These are phyloP conservation scores for Fusarium pseudograminearum DNA, from an alignment of 2,329 filamentous ascomycete species.

Conservation along the genomic window DNA sequence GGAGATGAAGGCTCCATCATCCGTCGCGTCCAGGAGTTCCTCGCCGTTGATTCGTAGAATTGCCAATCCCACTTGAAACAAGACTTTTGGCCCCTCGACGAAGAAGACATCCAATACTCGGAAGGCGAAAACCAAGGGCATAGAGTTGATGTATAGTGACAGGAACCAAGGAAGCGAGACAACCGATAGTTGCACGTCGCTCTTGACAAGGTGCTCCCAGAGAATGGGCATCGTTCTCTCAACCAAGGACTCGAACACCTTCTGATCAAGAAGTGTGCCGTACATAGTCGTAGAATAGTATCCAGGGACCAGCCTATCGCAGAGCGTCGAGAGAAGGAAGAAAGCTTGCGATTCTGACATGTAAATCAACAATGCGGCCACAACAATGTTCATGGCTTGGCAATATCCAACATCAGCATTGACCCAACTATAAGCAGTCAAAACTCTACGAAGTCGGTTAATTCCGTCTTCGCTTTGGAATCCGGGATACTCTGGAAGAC, in stretches of 20 bases:
- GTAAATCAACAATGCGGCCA: conserved; percentile 97
- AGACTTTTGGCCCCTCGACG: conserved; percentile 94
- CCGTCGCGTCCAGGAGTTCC: conserved; percentile 89
- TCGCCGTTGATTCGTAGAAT: conserved; percentile 98
- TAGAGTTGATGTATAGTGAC: conserved; percentile 98
- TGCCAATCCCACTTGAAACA: conserved; percentile 97
- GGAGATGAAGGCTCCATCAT: conserved; percentile 97
- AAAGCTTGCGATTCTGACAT: conserved; percentile 98
- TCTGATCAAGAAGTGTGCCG: conserved; percentile 94
- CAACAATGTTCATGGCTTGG: conserved; percentile 99
- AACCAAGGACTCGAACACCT: conserved; percentile 97
- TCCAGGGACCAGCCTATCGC: conserved; percentile 91
- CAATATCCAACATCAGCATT: conserved; percentile 97
- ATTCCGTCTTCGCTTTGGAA: conserved; percentile 98
- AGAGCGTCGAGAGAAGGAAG: conserved; percentile 90
- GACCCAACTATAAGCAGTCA: conserved; percentile 98
- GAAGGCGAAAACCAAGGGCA: conserved; percentile 98
- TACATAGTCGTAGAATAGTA: conserved; percentile 99
- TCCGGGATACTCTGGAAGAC: conserved; percentile 94
- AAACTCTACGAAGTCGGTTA: conserved; percentile 84
- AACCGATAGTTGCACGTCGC: conserved; percentile 95
- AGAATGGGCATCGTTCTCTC: conserved; percentile 98
- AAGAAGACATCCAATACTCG: conserved; percentile 98
- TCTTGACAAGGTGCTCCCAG: conserved; percentile 98
- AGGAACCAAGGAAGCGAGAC: conserved; percentile 98